phyloP scores from a whole-genome alignment of 192 early-diverging fungal genomes.

The Coemansia aciculifera region DNA sequence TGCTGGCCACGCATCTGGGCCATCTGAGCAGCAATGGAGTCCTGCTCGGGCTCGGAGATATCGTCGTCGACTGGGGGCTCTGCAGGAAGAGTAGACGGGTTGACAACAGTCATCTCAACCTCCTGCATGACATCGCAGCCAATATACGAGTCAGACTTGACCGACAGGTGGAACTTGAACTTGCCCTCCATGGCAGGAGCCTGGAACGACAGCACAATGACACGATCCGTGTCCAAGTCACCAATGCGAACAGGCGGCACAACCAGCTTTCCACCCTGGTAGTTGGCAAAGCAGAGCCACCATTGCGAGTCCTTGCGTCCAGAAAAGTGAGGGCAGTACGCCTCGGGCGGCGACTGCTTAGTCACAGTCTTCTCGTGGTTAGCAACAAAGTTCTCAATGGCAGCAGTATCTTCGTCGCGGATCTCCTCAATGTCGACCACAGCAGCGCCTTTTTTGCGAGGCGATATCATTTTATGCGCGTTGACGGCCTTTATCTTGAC shows the following conservation, averaged over 20 bases:
- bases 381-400: conserved; percentile 42
- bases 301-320: conserved; percentile 79
- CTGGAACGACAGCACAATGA: conserved; percentile 88
- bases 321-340: conserved; percentile 55
- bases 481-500: conserved; percentile 50
- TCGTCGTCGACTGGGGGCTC: conserved; percentile 78
- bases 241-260: conserved; percentile 74
- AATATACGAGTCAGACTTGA: conserved; percentile 88
- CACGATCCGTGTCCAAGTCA: conserved; percentile 66
- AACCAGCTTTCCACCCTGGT: conserved; percentile 81
- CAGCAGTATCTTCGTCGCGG: conserved; percentile 44
- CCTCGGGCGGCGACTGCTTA: conserved; percentile 43
- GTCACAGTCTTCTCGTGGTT: conserved; percentile 23
- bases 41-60: conserved; percentile 95
- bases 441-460: conserved; percentile 27
- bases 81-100: conserved; percentile 70
- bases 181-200: conserved; percentile 83
- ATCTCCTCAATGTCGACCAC: conserved; percentile 51
- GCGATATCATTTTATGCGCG: conserved; percentile 16
- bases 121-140: conserved; percentile 82
- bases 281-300: conserved; percentile 90
- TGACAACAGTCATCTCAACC: conserved; percentile 73
- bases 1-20: conserved; percentile 80
- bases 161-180: conserved; percentile 76
- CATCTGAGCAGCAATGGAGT: conserved; percentile 96